A percentile compares a stretch with the other conserved stretches of the same genome.
phyloP scores from a whole-genome alignment of 164 flowering plant genomes.

The Berberis vulgaris region DNA sequence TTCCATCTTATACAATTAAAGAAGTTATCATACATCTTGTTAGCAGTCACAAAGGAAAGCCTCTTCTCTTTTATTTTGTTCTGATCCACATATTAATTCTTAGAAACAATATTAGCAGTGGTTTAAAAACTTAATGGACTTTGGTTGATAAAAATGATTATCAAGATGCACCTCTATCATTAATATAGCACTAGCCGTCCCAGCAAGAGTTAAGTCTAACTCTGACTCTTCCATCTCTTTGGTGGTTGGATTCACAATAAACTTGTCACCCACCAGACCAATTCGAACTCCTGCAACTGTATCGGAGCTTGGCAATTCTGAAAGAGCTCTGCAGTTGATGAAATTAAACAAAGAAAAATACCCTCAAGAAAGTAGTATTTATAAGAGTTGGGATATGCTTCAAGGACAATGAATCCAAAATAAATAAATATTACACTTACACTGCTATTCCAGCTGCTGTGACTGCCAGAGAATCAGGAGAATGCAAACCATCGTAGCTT shows the following conservation, averaged over 20 bases:
- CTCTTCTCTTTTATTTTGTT: no score
- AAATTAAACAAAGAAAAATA: background rate
- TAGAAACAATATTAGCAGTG: no score
- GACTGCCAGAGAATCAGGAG: constrained; percentile 86
- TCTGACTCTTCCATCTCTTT: constrained; percentile 69
- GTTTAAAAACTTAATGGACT: no score
- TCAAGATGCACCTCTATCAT: constrained; percentile 64
- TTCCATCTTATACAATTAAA: no score
- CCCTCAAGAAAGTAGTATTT: no score
- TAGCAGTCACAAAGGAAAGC: no score
- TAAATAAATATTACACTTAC: constrained; percentile 28
- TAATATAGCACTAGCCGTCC: constrained; percentile 65
- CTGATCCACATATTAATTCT: no score
- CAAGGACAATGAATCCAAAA: no score
- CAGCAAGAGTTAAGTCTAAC: constrained; percentile 65
- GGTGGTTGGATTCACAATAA: constrained; percentile 71
- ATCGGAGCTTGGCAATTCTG: constrained; percentile 61
- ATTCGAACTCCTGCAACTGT: constrained; percentile 65
- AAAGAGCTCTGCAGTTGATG: constrained; percentile 48
- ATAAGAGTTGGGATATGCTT: no score
- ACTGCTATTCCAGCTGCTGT: constrained; percentile 98
- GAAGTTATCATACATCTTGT: no score
- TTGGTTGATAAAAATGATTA: background rate
- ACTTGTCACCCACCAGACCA: constrained; percentile 57
- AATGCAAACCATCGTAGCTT: constrained; percentile 94